These are phyloP conservation scores for Eimeria sp. DNA, from an alignment of 169 alveolate genomes.

Conservation along the genomic window DNA sequence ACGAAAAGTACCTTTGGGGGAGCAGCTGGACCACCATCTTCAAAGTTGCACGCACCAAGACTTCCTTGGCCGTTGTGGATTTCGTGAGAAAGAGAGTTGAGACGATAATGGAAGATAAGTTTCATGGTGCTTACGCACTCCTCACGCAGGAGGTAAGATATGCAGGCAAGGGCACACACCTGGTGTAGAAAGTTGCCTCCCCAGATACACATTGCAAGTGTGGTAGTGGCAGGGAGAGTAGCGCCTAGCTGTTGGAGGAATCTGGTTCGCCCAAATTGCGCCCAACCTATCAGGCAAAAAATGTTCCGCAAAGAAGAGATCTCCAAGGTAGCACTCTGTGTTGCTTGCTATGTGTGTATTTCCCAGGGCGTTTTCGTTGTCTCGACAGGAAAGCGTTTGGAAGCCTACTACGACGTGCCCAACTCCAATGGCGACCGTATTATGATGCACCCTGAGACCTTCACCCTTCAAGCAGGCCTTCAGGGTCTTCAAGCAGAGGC, in stretches of 20 bases:
- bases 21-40: slow-evolving; percentile 86
- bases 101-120: slow-evolving; percentile 79
- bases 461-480: slow-evolving; percentile 69
- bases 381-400: slow-evolving; percentile 81
- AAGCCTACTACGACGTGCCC: slow-evolving; percentile 84
- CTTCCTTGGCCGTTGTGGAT: slow-evolving; percentile 72
- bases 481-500: slow-evolving; percentile 20
- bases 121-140: slow-evolving; percentile 85
- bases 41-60: slow-evolving; percentile 79
- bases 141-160: slow-evolving; percentile 81
- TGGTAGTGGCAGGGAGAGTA: background rate
- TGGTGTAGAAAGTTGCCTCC: background rate
- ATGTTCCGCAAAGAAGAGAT: background rate
- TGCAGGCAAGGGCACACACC: background rate
- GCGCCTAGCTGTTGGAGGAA: background rate
- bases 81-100: slow-evolving; percentile 78
- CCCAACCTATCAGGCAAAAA: background rate
- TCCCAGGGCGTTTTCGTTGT: slow-evolving; percentile 79
- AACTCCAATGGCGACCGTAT: slow-evolving; percentile 77
- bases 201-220: background rate
- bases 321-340: background rate
- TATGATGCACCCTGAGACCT: slow-evolving; percentile 83
- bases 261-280: background rate
- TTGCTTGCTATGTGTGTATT: background rate
- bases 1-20: slow-evolving; percentile 85